Percentiles rank a stretch among this genome's conserved stretches.
Conservation (phyloP, 1,284 basidiomycete genomes). For the Omphalotus olearius region DNA sequence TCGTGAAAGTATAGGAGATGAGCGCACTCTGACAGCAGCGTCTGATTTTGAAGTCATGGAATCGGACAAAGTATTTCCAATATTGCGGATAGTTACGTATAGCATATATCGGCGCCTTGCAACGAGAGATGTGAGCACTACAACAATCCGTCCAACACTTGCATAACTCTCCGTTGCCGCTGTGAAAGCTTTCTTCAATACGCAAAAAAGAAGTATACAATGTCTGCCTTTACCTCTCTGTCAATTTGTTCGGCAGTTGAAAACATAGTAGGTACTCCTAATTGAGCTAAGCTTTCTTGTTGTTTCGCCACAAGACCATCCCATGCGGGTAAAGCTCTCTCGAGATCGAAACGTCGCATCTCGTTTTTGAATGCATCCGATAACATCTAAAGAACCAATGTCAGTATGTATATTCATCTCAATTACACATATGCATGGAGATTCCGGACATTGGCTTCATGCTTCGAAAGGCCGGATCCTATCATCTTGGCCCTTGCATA, state of each 20-base stretch:
- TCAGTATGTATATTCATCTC: not conserved
- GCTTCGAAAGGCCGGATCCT: constrained; percentile 58
- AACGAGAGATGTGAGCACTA: not conserved
- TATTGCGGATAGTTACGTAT: too few relatives aligned
- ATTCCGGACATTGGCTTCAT: constrained; percentile 57
- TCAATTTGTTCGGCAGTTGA: constrained; percentile 41
- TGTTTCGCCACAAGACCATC: constrained; percentile 67
- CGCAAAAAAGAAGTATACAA: not conserved
- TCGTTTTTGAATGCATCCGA: constrained; percentile 59
- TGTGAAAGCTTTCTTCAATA: constrained; percentile 19
- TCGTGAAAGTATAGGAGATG: too few relatives aligned
- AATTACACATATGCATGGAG: not conserved
- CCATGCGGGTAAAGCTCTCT: constrained; percentile 67
- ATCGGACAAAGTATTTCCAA: too few relatives aligned
- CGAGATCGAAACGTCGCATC: constrained; percentile 57
- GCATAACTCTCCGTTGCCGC: constrained; percentile 38
- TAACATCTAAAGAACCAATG: constrained; percentile 43
- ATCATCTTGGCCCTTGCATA: constrained; percentile 55
- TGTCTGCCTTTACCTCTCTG: constrained; percentile 43
- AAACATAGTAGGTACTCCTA: constrained; percentile 70
- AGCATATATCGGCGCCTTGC: too few relatives aligned
- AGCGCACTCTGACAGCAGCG: too few relatives aligned
- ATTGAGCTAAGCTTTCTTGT: constrained; percentile 53
- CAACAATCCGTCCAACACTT: constrained; percentile 30
- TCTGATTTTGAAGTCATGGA: too few relatives aligned